Evolutionary conservation across 2,329 filamentous ascomycete species (phyloP).

Genomic region (Fusarium redolens): DNA sequence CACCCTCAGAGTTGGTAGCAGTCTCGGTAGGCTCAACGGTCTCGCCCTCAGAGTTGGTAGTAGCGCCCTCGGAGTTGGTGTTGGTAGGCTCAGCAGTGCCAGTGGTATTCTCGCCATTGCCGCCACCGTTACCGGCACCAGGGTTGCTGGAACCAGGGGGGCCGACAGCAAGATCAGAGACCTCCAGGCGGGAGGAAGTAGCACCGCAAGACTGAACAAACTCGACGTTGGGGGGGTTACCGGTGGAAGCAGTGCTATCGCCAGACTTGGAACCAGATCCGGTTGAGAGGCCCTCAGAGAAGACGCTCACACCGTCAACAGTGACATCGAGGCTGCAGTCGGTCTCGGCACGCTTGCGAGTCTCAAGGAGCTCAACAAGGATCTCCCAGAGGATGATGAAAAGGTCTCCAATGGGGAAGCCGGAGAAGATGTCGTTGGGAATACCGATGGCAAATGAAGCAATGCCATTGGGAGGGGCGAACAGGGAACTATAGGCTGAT

Average conservation of each 20-base stretch:
- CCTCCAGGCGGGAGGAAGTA: not conserved
- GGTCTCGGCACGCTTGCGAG: constrained; percentile 6
- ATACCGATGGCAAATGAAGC: constrained; percentile 7
- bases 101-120: not conserved
- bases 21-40: not conserved
- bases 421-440: rapidly evolving
- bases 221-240: not conserved
- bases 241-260: rapidly evolving
- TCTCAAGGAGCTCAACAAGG: not conserved
- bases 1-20: not conserved
- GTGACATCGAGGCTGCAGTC: constrained; percentile 10
- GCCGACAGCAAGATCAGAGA: constrained; percentile 6
- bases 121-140: not conserved
- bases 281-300: not conserved
- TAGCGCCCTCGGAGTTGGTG: not conserved
- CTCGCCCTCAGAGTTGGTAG: not conserved
- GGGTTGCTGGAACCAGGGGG: not conserved
- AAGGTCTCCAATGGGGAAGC: not conserved
- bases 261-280: rapidly evolving
- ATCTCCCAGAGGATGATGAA: constrained; percentile 8
- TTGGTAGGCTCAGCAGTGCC: constrained; percentile 26
- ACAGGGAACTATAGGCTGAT: not conserved
- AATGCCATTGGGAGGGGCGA: not conserved
- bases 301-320: not conserved
- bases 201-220: constrained; percentile 26